Evolutionary conservation across 1,284 basidiomycete genomes (phyloP), one percentile per base, ranked within the genome.

Genomic region (Caloboletus firmus): DNA sequence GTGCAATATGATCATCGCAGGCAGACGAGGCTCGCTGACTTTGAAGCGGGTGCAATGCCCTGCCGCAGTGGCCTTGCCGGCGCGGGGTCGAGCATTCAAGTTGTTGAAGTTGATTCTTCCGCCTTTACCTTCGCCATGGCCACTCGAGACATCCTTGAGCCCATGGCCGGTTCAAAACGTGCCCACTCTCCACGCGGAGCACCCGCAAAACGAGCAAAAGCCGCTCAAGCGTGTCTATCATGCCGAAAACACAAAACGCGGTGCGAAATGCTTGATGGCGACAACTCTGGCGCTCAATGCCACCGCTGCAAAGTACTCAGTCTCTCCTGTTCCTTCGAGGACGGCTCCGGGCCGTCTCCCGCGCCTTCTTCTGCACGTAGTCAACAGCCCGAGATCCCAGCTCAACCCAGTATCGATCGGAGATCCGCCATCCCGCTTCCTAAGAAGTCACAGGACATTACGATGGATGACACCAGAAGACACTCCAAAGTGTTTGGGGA

Each of bases 191-290:
- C 67, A 4, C 69, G 66, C 31, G 20, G 54, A 32, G 40, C 57
- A 5, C 59, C 67, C 31, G 54, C 68, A 41, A 76, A 76, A 57
- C 73, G 74, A 31, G 57, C 72, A 26, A 77, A 76, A 42, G 68
- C 75, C 5, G 59, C 62, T 2, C 74, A 76, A 59, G 74, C 74
- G 2, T 76, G 74, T 51, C 54, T 72, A 3, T 74, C 74, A 17
- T 76, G 74, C 50, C 64, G 75, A 48, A 77, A 77, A 49, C 67
- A 75, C 63, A 76, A 76, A 48, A 77, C 74, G n/a, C 72, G 74
- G 20, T 76, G 74, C 57, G 74, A 76, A 63, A 65, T 76, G 59
- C 70, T 77, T 18, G 75, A 76, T 31, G 64, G 65, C 13, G 62
- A 69, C 44, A 63, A 62, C 51, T 63, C 67, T 22, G 59, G 61